A percentile compares a stretch with the other conserved stretches of the same genome.
These are phyloP conservation scores for Hordeum pubiflorum DNA, from an alignment of 202 grass and related monocot species.

Conservation along the genomic window DNA sequence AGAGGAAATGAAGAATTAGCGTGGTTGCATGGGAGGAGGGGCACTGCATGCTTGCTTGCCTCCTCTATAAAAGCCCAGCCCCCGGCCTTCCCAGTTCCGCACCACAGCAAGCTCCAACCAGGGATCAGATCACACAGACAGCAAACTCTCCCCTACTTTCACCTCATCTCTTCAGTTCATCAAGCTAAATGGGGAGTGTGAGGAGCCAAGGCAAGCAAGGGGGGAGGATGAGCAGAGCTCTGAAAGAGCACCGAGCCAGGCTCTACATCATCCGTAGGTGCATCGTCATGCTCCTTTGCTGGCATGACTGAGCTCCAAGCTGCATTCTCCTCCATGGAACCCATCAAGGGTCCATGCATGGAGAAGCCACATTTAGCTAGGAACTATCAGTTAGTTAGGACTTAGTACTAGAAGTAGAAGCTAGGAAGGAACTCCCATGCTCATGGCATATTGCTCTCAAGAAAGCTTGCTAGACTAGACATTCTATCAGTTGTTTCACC, in stretches of 20 bases:
- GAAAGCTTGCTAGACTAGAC: slow-evolving; percentile 12
- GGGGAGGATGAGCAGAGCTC: slow-evolving; percentile 42
- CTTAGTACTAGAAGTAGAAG: slow-evolving; percentile 7
- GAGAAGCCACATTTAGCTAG: slow-evolving; percentile 25
- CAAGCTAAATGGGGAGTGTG: slow-evolving; percentile 36
- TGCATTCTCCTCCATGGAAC: slow-evolving; percentile 17
- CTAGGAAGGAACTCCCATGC: slow-evolving; percentile 20
- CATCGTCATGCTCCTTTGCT: slow-evolving; percentile 75
- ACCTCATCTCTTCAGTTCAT: slow-evolving; percentile 5
- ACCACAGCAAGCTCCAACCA: slow-evolving; percentile 21
- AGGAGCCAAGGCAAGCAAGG: slow-evolving; percentile 44
- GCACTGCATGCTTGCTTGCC: slow-evolving; percentile 26
- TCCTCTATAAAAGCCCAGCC: slow-evolving; percentile 37
- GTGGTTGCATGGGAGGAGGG: slow-evolving; percentile 34
- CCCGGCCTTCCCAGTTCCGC: slow-evolving; percentile 19
- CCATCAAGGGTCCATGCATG: slow-evolving; percentile 17
- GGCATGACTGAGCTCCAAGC: slow-evolving; percentile 43
- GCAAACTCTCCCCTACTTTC: background rate
- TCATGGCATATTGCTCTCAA: slow-evolving; percentile 12
- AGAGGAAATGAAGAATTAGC: background rate
- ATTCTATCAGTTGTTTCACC: slow-evolving; percentile 24
- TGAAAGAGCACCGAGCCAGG: slow-evolving; percentile 61
- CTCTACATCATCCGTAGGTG: slow-evolving; percentile 68
- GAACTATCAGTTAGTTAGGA: slow-evolving; percentile 26
- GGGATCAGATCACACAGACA: slow-evolving; percentile 24